Evolutionary conservation across 352 stramenopile genomes (phyloP), one percentile per base, ranked within the genome.

Genomic region (Phytophthora kernoviae): DNA sequence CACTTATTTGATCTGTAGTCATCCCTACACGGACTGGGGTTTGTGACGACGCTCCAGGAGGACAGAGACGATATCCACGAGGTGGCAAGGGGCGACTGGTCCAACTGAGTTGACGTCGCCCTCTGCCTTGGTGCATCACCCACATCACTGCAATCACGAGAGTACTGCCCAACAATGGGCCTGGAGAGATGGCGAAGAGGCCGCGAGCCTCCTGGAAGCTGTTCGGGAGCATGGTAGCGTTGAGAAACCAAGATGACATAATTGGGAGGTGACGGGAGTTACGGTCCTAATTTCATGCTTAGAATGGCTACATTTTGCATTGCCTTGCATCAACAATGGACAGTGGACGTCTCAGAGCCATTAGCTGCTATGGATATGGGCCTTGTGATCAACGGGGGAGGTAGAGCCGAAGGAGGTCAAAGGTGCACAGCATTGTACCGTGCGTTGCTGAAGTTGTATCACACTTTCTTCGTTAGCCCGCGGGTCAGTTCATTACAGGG

Each of bases 91-190:
- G 62, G 9, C 47, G 58, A 30, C 57, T 66, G 8, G 56, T 66
- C 56, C 62, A 70, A 8, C 27, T 58, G 12, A 62, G 33, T 40
- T 52, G 37, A 6, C 24, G 24, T 18, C 62, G 49, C 27, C 54
- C 39, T 20, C 50, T 43, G 5, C 44, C 18, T 18, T 62, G 56
- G 12, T 58, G 62, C 45, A 70, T 54, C 18, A 33, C 33, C 56
- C 62, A 70, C 24, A 70, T 24, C 11, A 70, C 22, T 20, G 64
- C 39, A 5, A 70, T 22, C 4, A 52, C 62, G 27, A 70, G n/a
- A 2, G 62, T 70, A 34, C 62, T 70, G 32, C 62, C 56, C 26
- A 70, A 30, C 24, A 70, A 55, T 20, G 62, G 51, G 33, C 56
- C 56, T 36, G 62, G 62, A 4, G 57, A 48, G 30, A 70, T 52